These are phyloP conservation scores for Sporothrix schenckii DNA, from an alignment of 2,329 filamentous ascomycete species.

Conservation along the genomic window DNA sequence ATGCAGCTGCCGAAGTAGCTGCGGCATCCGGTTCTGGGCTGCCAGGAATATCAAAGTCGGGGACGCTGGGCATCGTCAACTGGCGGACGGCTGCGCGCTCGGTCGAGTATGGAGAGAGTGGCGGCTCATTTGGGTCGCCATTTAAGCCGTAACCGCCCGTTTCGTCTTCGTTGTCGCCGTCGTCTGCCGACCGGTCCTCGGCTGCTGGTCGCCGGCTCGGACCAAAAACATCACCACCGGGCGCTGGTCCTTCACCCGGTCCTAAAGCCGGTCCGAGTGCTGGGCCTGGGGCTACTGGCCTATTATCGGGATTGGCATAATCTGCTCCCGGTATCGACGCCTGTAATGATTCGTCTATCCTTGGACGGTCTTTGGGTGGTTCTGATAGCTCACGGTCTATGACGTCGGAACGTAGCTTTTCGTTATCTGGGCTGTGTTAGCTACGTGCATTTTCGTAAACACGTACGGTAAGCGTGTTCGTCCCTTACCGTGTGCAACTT, in stretches of 20 bases:
- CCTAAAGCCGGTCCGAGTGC: background rate
- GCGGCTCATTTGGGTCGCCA: slow-evolving; percentile 30
- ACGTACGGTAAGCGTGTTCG: no score
- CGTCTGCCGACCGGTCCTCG: background rate
- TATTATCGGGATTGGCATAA: background rate
- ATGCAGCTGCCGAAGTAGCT: slow-evolving; percentile 47
- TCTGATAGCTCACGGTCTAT: background rate
- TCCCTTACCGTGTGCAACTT: background rate
- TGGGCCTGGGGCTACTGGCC: background rate
- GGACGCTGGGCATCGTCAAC: slow-evolving; percentile 71
- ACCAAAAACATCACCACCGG: slow-evolving; percentile 22
- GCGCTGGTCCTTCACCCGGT: background rate
- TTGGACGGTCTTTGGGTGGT: background rate
- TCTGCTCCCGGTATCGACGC: background rate
- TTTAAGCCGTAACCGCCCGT: background rate
- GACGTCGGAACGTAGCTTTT: background rate
- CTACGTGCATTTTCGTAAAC: no score
- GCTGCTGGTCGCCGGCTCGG: slow-evolving; percentile 34
- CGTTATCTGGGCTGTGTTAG: background rate
- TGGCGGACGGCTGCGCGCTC: slow-evolving; percentile 67
- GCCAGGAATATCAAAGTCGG: slow-evolving; percentile 73
- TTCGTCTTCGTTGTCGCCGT: slow-evolving; percentile 11
- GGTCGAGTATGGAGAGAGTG: slow-evolving; percentile 68
- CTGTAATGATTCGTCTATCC: background rate
- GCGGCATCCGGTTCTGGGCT: slow-evolving; percentile 69